Evolutionary conservation across 192 early-diverging fungal species (phyloP), one percentile per base, ranked within the genome.

Genomic region (Dissophora globulifera): DNA sequence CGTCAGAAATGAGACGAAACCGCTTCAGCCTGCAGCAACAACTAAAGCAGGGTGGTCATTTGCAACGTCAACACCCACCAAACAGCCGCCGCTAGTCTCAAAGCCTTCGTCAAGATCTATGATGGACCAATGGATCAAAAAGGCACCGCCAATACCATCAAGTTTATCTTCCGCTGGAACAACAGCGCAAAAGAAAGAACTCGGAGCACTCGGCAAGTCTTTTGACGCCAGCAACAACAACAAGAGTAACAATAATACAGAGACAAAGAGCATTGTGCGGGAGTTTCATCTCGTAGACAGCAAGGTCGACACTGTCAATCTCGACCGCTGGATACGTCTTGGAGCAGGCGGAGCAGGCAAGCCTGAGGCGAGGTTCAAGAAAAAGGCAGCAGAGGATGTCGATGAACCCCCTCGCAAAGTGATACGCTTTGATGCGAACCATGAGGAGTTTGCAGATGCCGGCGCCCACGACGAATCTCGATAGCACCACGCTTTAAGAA

Each of bases 271-370:
- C 22, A 32, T 62, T 41, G 29, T 56, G 17, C 45, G 59, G 0
- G 54, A 72, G 48, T 69, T 69, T 48, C 50, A 55, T 15, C 55
- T 29, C 43, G 45, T 7, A 0, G 41, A 62, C 19, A n/a, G 29
- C 19, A 57, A 56, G 3, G 25, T 49, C 2, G 45, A 64, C 29
- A 45, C 48, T 43, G 54, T 72, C 22, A 72, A 50, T 20, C 49
- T 72, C 7, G 38, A 60, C 20, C 53, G 69, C 15, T 72, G 69
- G 69, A 63, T 72, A 23, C 66, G 50, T n/a, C n/a, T n/a, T n/a
- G n/a, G n/a, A n/a, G n/a, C n/a, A n/a, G n/a, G n/a, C n/a, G n/a
- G n/a, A n/a, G n/a, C n/a, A n/a, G n/a, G n/a, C n/a, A n/a, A n/a
- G n/a, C n/a, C n/a, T n/a, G n/a, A n/a, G n/a, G n/a, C n/a, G n/a